These are phyloP conservation scores for Trichophyton benhamiae DNA, from an alignment of 2,329 filamentous ascomycete genomes.

Conservation along the genomic window DNA sequence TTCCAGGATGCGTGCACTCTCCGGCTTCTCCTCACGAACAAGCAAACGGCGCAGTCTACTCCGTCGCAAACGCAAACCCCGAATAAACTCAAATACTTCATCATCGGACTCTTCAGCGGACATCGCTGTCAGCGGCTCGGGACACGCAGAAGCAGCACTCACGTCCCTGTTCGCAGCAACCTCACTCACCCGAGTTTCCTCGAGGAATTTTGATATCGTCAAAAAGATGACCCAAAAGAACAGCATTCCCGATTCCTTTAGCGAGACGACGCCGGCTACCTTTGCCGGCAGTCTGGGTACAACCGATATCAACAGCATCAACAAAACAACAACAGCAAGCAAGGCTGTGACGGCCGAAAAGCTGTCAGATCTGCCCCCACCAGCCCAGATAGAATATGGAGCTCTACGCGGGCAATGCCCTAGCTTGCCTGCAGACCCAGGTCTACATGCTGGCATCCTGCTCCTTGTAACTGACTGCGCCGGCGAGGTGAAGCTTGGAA, in stretches of 20 bases:
- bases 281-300: background rate
- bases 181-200: background rate
- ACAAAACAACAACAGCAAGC: too few relatives aligned
- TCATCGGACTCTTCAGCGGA: background rate
- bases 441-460: slow-evolving; percentile 12
- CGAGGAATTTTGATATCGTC: background rate
- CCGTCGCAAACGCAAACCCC: background rate
- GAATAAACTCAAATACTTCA: background rate
- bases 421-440: slow-evolving; percentile 8
- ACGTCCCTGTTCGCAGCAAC: background rate
- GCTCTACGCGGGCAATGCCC: background rate
- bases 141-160: background rate
- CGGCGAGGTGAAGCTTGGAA: slow-evolving; percentile 11
- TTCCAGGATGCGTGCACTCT: background rate
- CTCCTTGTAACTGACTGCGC: slow-evolving; percentile 13
- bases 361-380: background rate
- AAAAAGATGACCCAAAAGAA: background rate
- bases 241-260: background rate
- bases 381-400: background rate
- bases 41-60: background rate
- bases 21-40: background rate
- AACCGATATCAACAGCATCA: background rate
- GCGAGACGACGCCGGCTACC: background rate
- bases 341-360: background rate
- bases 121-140: background rate